phyloP scores from a whole-genome alignment of 352 stramenopile genomes.

The Globisporangium emineosum region DNA sequence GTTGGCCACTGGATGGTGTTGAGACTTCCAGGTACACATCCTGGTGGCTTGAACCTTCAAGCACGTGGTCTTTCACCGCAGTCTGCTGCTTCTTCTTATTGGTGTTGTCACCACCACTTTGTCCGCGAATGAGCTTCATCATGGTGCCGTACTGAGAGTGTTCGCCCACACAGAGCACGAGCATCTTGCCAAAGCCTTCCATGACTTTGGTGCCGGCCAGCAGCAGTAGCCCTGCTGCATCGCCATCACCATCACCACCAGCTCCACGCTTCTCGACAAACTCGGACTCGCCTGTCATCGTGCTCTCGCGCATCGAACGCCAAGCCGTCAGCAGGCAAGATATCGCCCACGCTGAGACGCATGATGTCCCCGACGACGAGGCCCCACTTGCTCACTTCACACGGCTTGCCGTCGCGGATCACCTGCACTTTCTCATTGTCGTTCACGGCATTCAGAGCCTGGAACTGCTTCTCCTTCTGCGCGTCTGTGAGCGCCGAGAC shows the following conservation, averaged over 20 bases:
- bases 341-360: constrained; percentile 33
- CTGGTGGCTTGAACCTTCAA: neutral
- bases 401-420: constrained; percentile 26
- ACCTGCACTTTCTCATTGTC: constrained; percentile 54
- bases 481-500: constrained; percentile 41
- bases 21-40: constrained; percentile 3
- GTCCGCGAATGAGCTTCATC: constrained; percentile 45
- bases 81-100: neutral
- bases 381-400: constrained; percentile 27
- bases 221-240: constrained; percentile 62
- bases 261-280: constrained; percentile 25
- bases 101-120: neutral
- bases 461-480: constrained; percentile 66
- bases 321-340: constrained; percentile 38
- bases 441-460: constrained; percentile 65
- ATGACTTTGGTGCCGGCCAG: constrained; percentile 80
- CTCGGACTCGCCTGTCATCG: constrained; percentile 42
- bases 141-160: constrained; percentile 85
- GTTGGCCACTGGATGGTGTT: neutral
- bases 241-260: neutral
- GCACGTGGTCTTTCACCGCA: neutral
- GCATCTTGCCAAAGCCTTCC: constrained; percentile 73
- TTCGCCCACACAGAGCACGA: constrained; percentile 86
- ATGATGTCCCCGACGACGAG: constrained; percentile 44
- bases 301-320: constrained; percentile 34